These are phyloP conservation scores for Skeletonema menzelii DNA, from an alignment of 108 stramenopile species.

Conservation along the genomic window DNA sequence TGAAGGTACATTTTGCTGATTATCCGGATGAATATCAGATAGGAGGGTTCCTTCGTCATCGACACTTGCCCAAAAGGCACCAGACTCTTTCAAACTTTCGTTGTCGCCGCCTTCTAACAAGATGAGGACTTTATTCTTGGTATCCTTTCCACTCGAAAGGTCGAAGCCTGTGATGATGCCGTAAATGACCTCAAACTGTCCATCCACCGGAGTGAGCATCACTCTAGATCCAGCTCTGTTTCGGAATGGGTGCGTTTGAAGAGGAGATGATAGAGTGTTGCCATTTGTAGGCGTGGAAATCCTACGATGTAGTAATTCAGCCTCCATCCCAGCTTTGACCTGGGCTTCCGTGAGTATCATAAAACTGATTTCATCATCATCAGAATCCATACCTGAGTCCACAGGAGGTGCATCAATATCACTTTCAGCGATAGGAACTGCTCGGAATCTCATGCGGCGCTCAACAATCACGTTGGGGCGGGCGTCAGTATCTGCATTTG, in stretches of 20 bases:
- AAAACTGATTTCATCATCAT: conserved; percentile 22
- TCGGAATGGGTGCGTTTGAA: conserved; percentile 43
- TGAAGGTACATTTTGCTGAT: conserved; percentile 1
- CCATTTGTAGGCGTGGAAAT: neutral
- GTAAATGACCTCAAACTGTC: conserved; percentile 14
- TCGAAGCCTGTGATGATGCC: conserved; percentile 48
- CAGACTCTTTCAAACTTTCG: conserved; percentile 33
- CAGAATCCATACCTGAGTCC: conserved; percentile 15
- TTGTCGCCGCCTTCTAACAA: conserved; percentile 13
- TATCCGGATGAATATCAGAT: conserved; percentile 34
- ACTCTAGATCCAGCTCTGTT: conserved; percentile 33
- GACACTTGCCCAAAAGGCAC: conserved; percentile 76
- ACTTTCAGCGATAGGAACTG: conserved; percentile 34
- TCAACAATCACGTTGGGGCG: conserved; percentile 45
- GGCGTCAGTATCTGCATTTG: conserved; percentile 14
- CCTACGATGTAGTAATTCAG: conserved; percentile 52
- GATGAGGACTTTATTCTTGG: conserved; percentile 23
- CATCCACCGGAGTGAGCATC: conserved; percentile 20
- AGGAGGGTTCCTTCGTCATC: conserved; percentile 29
- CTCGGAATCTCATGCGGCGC: conserved; percentile 76
- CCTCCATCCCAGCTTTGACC: conserved; percentile 77
- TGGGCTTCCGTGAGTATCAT: conserved; percentile 83
- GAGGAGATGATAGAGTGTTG: neutral
- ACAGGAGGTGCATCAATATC: conserved; percentile 14
- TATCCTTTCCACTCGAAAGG: neutral